Evolutionary conservation across 2,329 filamentous ascomycete genomes (phyloP), one percentile per base, ranked within the genome.

Genomic region (Diatrype stigma): DNA sequence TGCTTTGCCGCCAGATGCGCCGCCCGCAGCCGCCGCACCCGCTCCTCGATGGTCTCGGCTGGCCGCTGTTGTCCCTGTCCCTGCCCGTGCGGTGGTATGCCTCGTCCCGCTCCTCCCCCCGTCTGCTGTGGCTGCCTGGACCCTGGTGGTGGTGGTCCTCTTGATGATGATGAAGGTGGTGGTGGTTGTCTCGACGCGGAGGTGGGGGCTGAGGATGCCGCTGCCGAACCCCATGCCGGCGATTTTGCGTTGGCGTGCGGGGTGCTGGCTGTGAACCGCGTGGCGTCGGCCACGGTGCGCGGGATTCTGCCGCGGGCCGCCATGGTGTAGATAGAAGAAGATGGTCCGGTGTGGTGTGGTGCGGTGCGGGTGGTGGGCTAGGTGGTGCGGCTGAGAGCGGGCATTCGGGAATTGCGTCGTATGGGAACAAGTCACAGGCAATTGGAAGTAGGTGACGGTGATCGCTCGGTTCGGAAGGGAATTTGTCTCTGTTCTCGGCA

Each of bases 211-310:
- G 51, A 38, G 48, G 54, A 32, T 17, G 55, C 32, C 21, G 52
- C 17, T 12, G 6, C 12, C 12, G 34, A 37, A 7, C 12, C 34
- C 4, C 6, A 37, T 37, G 6, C n/a, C 12, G n/a, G n/a, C n/a
- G 34, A 37, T 67, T 87, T 88, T 59, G 83, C 82, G 57, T 79
- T 79, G 61, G 87, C 88, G 71, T 90, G 87, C 34, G 84, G 84
- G 54, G 79, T 82, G 17, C 83, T 87, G 23, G 84, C 74, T 16
- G 85, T 89, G 70, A 89, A 94, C 66, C 88, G 85, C 63, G 89
- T 94, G 59, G 89, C 89, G 68, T 92, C 89, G 62, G 82, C 82
- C 67, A 88, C 85, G 72, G 83, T 89, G 66, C 87, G 85, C 54
- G 86, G 79, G 57, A 16, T 37, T 17, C 73, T 62, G 42, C 57